A percentile compares a stretch with the other conserved stretches of the same genome.
phyloP scores from a whole-genome alignment of 306 rosid genomes.

The Chamaecrista fasciculata region DNA sequence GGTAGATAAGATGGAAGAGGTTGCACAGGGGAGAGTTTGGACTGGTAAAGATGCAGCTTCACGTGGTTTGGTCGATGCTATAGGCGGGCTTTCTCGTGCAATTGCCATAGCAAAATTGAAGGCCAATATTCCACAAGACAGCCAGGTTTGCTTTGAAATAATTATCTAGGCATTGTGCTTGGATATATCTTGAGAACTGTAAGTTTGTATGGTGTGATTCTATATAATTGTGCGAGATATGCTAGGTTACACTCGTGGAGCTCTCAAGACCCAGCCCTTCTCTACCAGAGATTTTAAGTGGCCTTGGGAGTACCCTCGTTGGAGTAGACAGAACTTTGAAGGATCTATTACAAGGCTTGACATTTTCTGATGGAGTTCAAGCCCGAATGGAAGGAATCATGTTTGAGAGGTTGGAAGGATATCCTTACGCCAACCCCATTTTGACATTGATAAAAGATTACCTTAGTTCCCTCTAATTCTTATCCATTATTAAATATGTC shows the following conservation, averaged over 20 bases:
- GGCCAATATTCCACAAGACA: slow-evolving; percentile 90
- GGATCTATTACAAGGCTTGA: slow-evolving; percentile 49
- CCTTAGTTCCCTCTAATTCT: slow-evolving; percentile 51
- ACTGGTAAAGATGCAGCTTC: slow-evolving; percentile 81
- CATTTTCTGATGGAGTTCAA: slow-evolving; percentile 73
- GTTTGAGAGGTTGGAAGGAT: slow-evolving; percentile 74
- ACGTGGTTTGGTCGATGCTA: slow-evolving; percentile 80
- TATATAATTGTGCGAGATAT: slow-evolving; percentile 9
- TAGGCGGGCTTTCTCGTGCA: slow-evolving; percentile 90
- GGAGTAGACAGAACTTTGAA: slow-evolving; percentile 70
- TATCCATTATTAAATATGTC: background rate
- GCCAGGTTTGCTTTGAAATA: slow-evolving; percentile 43
- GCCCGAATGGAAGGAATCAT: slow-evolving; percentile 91
- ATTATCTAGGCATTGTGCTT: background rate
- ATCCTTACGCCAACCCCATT: slow-evolving; percentile 58
- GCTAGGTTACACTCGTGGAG: slow-evolving; percentile 83
- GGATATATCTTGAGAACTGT: slow-evolving; percentile 16
- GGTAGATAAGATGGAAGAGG: slow-evolving; percentile 93
- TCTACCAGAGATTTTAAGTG: slow-evolving; percentile 65
- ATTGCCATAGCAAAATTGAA: slow-evolving; percentile 84
- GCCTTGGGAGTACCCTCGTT: slow-evolving; percentile 59
- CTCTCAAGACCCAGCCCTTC: slow-evolving; percentile 71
- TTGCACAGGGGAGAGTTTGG: slow-evolving; percentile 98
- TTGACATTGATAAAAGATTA: slow-evolving; percentile 64
- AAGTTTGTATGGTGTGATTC: slow-evolving; percentile 15